Base-by-base conservation (phyloP, 805 yeast genomes). In the Wickerhamia fluorescens region DNA sequence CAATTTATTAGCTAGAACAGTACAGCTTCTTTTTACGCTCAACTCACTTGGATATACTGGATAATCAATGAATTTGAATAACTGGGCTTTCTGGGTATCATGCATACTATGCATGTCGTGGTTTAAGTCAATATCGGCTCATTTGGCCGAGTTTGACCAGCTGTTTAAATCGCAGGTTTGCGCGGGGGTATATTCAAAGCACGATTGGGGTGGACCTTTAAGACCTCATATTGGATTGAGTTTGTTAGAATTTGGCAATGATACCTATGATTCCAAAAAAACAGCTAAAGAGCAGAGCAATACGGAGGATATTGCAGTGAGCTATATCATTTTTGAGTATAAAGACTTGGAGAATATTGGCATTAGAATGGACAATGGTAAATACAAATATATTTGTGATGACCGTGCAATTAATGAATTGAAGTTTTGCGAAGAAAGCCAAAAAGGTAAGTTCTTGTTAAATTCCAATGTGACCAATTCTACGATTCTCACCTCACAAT, bases 121-220 rank as follows among this genome's bases (percentile, higher is more conserved):
- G n/a, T n/a, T n/a, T n/a, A n/a, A n/a, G n/a, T n/a, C n/a, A n/a
- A n/a, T n/a, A n/a, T n/a, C n/a, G n/a, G n/a, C n/a, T n/a, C n/a
- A n/a, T n/a, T n/a, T n/a, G n/a, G n/a, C n/a, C n/a, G n/a, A 48
- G 15, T 64, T 85, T 38, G 68, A 70, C 25, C n/a, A n/a, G n/a
- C n/a, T n/a, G n/a, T n/a, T n/a, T n/a, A n/a, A n/a, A n/a, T 64
- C 78, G 11, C 92, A 84, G 45, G 73, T 74, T 15, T 89, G 98
- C 53, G 69, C 87, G 4, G 98, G 98, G 20, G 80, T 89, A 77
- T 89, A 89, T 58, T 72, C 88, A 32, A 78, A 77, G 43, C 65
- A 73, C 26, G 94, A 88, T 47, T 84, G 94, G 88, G 81, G 86
- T 27, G 98, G 98, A 20, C 65, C 68, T 15, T 56, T 62, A 7